Evolutionary conservation across 2,329 filamentous ascomycete genomes (phyloP).

Genomic region (Hymenoscyphus fraxineus): DNA sequence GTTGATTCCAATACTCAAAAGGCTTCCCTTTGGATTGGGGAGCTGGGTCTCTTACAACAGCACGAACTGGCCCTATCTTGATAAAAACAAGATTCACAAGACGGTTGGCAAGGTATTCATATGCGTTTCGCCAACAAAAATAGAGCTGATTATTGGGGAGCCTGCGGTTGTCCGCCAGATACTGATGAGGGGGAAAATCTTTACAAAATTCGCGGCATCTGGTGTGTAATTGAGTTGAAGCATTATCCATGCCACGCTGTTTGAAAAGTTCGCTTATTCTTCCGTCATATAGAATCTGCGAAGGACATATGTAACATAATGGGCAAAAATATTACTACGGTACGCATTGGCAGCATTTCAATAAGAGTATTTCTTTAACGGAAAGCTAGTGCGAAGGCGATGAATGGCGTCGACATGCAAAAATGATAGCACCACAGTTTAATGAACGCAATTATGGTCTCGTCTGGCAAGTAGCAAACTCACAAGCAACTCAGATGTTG

Average conservation of each 20-base stretch:
- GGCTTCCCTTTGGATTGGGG: constrained; percentile 9
- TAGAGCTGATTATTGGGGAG: constrained; percentile 12
- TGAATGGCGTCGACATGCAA: constrained; percentile 41
- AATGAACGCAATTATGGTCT: constrained; percentile 39
- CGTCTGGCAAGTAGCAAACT: constrained; percentile 37
- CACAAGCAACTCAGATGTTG: constrained; percentile 34
- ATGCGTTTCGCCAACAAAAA: constrained; percentile 9
- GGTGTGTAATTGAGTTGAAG: neutral
- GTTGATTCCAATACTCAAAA: neutral
- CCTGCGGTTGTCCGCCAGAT: constrained; percentile 5
- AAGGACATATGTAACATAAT: neutral
- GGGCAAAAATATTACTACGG: neutral
- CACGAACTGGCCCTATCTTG: constrained; percentile 6
- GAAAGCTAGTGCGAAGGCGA: constrained; percentile 18
- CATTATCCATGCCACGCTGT: neutral
- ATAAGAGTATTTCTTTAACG: neutral
- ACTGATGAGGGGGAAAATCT: constrained; percentile 4
- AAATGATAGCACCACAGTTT: constrained; percentile 39
- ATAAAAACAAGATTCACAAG: constrained; percentile 6
- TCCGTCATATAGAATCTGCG: neutral
- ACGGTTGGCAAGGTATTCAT: constrained; percentile 13
- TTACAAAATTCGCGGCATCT: neutral
- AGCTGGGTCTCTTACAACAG: constrained; percentile 2
- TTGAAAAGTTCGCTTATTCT: neutral
- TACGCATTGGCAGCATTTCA: neutral